Percentiles rank a stretch among this genome's conserved stretches.
phyloP scores from a whole-genome alignment of 2,329 filamentous ascomycete genomes.

The Trichoderma asperellum region DNA sequence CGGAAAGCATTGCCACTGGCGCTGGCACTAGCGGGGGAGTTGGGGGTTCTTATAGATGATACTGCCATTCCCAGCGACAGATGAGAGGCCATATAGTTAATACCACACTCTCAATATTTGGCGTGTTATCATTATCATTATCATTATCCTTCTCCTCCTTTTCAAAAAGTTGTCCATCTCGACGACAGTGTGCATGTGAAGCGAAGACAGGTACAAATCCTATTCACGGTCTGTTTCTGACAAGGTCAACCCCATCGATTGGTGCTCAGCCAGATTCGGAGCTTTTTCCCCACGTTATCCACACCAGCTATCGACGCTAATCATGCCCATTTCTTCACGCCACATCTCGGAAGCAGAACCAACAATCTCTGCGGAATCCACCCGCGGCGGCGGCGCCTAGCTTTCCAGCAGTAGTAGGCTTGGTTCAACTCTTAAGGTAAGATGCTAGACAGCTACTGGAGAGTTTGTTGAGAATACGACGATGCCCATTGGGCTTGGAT shows the following conservation, averaged over 20 bases:
- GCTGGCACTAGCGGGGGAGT: background rate
- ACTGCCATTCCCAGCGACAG: background rate
- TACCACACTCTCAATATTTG: background rate
- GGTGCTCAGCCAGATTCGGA: background rate
- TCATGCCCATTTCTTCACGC: background rate
- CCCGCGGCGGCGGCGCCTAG: too few species aligned
- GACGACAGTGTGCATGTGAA: background rate
- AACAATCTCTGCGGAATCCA: too few species aligned
- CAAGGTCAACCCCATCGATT: background rate
- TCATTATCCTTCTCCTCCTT: background rate
- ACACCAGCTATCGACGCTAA: background rate
- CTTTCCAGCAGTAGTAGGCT: too few species aligned
- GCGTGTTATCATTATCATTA: too few species aligned
- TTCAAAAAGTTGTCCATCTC: background rate
- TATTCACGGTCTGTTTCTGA: background rate
- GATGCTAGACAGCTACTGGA: too few species aligned
- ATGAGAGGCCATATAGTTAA: background rate
- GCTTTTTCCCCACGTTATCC: background rate
- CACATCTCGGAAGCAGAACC: background rate
- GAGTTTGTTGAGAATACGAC: too few species aligned
- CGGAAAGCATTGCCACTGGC: background rate
- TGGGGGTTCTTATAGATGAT: background rate
- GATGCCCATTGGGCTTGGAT: too few species aligned
- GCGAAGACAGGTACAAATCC: background rate
- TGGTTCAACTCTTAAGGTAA: too few species aligned